Evolutionary conservation across 108 stramenopile genomes (phyloP).

Genomic region (Fragilariopsis cylindrus): DNA sequence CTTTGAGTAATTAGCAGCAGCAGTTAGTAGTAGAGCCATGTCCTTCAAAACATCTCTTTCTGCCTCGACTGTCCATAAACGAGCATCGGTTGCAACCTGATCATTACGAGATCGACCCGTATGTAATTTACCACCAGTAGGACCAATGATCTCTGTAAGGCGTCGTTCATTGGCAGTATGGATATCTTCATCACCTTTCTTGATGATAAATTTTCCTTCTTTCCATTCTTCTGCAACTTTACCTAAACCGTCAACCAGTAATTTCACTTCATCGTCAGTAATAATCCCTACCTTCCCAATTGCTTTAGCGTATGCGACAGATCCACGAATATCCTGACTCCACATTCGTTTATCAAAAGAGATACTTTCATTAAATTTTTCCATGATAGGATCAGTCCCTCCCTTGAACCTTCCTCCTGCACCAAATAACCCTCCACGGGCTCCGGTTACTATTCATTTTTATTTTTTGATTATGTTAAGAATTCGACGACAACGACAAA

Average conservation of each 20-base stretch:
- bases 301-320: constrained; percentile 95
- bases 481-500: neutral
- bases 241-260: constrained; percentile 79
- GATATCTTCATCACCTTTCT: constrained; percentile 98
- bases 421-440: constrained; percentile 91
- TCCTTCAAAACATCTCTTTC: constrained; percentile 81
- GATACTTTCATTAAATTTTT: constrained; percentile 98
- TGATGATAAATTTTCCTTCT: constrained; percentile 80
- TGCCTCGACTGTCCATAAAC: constrained; percentile 92
- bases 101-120: constrained; percentile 97
- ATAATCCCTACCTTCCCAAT: constrained; percentile 86
- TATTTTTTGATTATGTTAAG: neutral
- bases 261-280: constrained; percentile 76
- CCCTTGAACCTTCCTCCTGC: constrained; percentile 97
- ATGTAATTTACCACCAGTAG: constrained; percentile 95
- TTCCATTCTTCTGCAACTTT: constrained; percentile 91
- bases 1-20: constrained; percentile 70
- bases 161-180: constrained; percentile 99
- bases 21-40: constrained; percentile 71
- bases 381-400: constrained; percentile 99
- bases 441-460: constrained; percentile 40
- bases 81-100: constrained; percentile 97
- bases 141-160: constrained; percentile 94
- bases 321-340: constrained; percentile 94
- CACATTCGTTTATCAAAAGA: constrained; percentile 97